These are phyloP conservation scores for Seminavis robusta DNA, from an alignment of 108 stramenopile species.

Conservation along the genomic window DNA sequence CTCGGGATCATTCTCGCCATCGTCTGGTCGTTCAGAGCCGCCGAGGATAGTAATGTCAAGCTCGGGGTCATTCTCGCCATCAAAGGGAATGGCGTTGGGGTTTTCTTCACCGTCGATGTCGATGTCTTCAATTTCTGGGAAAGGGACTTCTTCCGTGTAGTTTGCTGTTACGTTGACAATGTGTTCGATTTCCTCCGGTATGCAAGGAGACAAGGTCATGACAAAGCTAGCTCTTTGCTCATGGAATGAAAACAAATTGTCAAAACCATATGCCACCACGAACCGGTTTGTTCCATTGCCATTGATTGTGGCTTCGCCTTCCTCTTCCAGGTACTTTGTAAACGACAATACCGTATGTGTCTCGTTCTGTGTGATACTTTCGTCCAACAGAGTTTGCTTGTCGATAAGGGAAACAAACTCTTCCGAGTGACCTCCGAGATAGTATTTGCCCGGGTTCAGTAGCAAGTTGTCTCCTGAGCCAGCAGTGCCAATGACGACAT, in stretches of 20 bases:
- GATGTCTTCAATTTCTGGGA: too few relatives aligned
- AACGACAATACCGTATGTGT: conserved; percentile 47
- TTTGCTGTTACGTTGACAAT: too few relatives aligned
- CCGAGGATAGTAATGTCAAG: too few relatives aligned
- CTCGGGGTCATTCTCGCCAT: too few relatives aligned
- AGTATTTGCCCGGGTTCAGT: conserved; percentile 40
- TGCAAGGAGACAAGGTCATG: too few relatives aligned
- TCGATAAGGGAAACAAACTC: too few relatives aligned
- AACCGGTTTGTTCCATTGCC: conserved; percentile 29
- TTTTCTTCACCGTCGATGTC: too few relatives aligned
- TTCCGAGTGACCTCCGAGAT: conserved; percentile 17
- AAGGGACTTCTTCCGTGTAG: too few relatives aligned
- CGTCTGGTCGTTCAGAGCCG: too few relatives aligned
- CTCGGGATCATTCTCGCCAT: too few relatives aligned
- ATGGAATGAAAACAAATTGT: conserved; percentile 35
- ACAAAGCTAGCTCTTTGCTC: conserved; percentile 10
- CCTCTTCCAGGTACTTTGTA: conserved; percentile 57
- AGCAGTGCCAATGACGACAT: conserved; percentile 36
- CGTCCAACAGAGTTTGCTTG: conserved; percentile 52
- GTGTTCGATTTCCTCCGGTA: too few relatives aligned
- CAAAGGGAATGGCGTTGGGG: too few relatives aligned
- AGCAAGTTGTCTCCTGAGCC: not conserved
- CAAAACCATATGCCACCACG: conserved; percentile 41
- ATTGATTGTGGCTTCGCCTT: conserved; percentile 36
- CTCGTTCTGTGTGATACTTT: conserved; percentile 32